Evolutionary conservation across 345 rosid genomes (phyloP), one percentile per base, ranked within the genome.

Genomic region (Salix dunnii): DNA sequence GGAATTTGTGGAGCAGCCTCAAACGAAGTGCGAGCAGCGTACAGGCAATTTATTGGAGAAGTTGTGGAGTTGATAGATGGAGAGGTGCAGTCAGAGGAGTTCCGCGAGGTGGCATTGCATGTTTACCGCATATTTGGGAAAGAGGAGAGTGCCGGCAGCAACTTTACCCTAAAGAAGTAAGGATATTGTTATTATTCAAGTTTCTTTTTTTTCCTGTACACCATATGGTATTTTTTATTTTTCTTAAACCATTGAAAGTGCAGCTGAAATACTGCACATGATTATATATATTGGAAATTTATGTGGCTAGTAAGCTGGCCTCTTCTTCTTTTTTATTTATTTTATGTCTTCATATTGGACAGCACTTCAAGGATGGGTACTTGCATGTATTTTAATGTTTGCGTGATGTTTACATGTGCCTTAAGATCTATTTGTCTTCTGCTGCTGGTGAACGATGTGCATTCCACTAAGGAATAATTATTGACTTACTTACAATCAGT

Each of bases 351-450:
- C 89, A 94, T 97, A 91, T 94, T 83, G 90, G 92, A 77, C 97
- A 92, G 81, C 98, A 94, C 82, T 94, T 94, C 87, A 92, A 78
- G 86, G 97, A 92, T 80, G 98, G 97, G 51, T 94, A 87, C 88
- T 11, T 40, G 6, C 43, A 40, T 8, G 43, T 9, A 8, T 40
- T 40, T 40, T 40, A 40, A 35, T 40, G 43, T 40, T 40, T 40
- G 6, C 43, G 2, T 40, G 43, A 40, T 40, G 8, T 40, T 40
- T 40, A 40, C 43, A 40, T 1, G 43, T 40, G 43, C 6, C 12
- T 40, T 40, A 40, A 40, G 6, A 40, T 40, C 43, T 40, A 40
- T 40, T 40, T 40, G 12, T 40, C 43, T 8, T 40, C 43, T 40
- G 43, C 43, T 40, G 43, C 43, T 40, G 43, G 43, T 40, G 43